Base-by-base conservation (phyloP, 2,329 filamentous ascomycete species). In the Xylariaceae sp. region DNA sequence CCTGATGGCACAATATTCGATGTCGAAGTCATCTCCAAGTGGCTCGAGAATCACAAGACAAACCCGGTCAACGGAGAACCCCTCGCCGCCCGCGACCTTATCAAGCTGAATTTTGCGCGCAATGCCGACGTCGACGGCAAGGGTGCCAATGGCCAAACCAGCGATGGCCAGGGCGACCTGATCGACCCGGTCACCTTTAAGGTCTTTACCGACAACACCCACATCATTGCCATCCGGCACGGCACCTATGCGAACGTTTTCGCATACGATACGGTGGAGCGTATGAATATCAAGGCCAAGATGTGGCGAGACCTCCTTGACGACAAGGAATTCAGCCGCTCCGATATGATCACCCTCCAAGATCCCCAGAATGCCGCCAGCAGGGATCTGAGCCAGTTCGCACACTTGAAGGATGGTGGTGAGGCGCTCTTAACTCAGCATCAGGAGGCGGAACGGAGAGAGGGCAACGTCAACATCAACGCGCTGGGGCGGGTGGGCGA, bases 141-240 rank as follows among this genome's bases (percentile, higher is more conserved):
- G 25, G 55, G 57, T 39, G 63, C 63, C 7, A 57, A 61, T 25
- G 66, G 63, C 3, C 43, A 61, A 8, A 48, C 40, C 10, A 64
- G 63, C 42, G 72, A 77, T 42, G 71, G 67, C 12, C 68, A 72
- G 39, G 83, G 77, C 33, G 92, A 96, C 50, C 84, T 92, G 51
- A 86, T 96, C 43, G 92, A 98, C 52, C 93, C 92, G 0, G 90
- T 98, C 29, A 95, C 89, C 0, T 96, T 85, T 70, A 98, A 98
- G 60, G 84, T 94, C 7, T 87, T 98, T 52, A 98, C 92, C 29
- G 88, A 98, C 58, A 96, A 96, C 60, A 96, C 92, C 4, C 92
- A 96, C 59, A 86, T 98, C 38, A 86, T 96, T 29, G 90, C 89
- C 12, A 70, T 98, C 43, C 73, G 78, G 37, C 78, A 83, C 59